Conservation (phyloP, 352 stramenopile genomes). For the Thraustotheca clavata region DNA sequence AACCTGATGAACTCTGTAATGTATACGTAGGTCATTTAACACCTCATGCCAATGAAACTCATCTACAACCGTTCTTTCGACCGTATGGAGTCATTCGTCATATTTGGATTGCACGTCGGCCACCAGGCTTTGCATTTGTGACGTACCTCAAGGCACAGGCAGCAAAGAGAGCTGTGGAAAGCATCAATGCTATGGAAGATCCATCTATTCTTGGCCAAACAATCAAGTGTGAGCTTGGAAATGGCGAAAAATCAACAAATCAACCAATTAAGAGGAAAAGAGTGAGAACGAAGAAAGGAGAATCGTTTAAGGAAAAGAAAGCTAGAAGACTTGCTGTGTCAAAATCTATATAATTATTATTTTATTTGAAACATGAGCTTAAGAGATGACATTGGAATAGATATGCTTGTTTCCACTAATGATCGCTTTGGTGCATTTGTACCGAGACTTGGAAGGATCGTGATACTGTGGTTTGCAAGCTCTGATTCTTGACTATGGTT, state of each 20-base stretch:
- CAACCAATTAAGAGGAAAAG: not conserved
- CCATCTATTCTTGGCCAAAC: slow-evolving; percentile 61
- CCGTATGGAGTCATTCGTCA: slow-evolving; percentile 63
- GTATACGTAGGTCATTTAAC: slow-evolving; percentile 74
- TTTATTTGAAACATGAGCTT: slow-evolving; percentile 1
- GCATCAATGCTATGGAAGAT: slow-evolving; percentile 28
- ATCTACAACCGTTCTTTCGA: slow-evolving; percentile 53
- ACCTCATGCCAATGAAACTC: slow-evolving; percentile 59
- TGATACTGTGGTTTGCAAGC: too few species aligned
- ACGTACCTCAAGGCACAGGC: slow-evolving; percentile 38
- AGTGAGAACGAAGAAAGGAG: slow-evolving; percentile 4
- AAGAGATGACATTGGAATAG: too few species aligned
- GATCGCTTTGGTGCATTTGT: too few species aligned
- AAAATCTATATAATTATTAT: not conserved
- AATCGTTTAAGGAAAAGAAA: slow-evolving; percentile 17
- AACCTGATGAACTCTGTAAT: not conserved
- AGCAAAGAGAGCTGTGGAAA: slow-evolving; percentile 40
- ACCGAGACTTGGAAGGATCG: too few species aligned
- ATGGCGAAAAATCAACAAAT: slow-evolving; percentile 21
- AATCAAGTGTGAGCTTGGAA: slow-evolving; percentile 64
- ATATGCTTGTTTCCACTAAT: too few species aligned
- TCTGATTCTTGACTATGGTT: too few species aligned
- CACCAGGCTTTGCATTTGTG: slow-evolving; percentile 76
- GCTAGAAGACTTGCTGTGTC: slow-evolving; percentile 9
- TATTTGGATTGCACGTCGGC: slow-evolving; percentile 34